Conservation (phyloP, 1,139 yeast species). For the Zhuliangozyma blackwelliae region DNA sequence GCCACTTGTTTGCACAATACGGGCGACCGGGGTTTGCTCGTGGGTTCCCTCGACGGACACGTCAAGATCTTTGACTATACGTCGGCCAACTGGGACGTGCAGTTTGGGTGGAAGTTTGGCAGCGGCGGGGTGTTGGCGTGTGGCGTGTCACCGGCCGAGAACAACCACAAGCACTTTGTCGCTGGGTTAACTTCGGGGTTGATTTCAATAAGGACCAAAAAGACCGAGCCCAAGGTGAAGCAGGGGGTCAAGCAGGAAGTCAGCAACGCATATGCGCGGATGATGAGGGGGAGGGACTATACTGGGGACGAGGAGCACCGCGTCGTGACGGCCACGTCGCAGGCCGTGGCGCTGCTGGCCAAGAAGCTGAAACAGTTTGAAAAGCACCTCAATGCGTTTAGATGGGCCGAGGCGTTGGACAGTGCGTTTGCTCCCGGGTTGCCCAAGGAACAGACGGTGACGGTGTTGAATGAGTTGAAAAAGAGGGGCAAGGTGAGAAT, state of each 20-base stretch:
- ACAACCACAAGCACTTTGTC: slow-evolving; percentile 73
- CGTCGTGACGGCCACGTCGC: slow-evolving; percentile 33
- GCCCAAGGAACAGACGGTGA: slow-evolving; percentile 72
- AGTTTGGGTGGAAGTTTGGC: slow-evolving; percentile 96
- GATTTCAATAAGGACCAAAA: slow-evolving; percentile 81
- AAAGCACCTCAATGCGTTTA: slow-evolving; percentile 76
- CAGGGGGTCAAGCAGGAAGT: slow-evolving; percentile 47
- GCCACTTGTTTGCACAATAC: slow-evolving; percentile 79
- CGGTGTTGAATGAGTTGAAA: slow-evolving; percentile 79
- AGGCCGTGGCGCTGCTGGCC: slow-evolving; percentile 46
- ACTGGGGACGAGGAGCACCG: slow-evolving; percentile 84
- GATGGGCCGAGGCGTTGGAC: slow-evolving; percentile 91
- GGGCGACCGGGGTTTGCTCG: slow-evolving; percentile 71
- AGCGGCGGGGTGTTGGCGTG: slow-evolving; percentile 80
- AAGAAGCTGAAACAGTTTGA: slow-evolving; percentile 79
- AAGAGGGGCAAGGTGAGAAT: slow-evolving; percentile 83
- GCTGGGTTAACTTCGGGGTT: slow-evolving; percentile 93
- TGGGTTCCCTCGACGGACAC: slow-evolving; percentile 95
- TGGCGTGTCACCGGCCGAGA: slow-evolving; percentile 76
- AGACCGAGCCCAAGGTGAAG: slow-evolving; percentile 56
- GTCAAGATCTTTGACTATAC: slow-evolving; percentile 87
- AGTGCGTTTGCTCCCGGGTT: slow-evolving; percentile 76
- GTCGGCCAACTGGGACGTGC: slow-evolving; percentile 76
- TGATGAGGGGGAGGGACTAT: slow-evolving; percentile 90
- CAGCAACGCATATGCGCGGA: slow-evolving; percentile 58